These are phyloP conservation scores for Zoysia matrella DNA, from an alignment of 202 grass and related monocot genomes.

Conservation along the genomic window DNA sequence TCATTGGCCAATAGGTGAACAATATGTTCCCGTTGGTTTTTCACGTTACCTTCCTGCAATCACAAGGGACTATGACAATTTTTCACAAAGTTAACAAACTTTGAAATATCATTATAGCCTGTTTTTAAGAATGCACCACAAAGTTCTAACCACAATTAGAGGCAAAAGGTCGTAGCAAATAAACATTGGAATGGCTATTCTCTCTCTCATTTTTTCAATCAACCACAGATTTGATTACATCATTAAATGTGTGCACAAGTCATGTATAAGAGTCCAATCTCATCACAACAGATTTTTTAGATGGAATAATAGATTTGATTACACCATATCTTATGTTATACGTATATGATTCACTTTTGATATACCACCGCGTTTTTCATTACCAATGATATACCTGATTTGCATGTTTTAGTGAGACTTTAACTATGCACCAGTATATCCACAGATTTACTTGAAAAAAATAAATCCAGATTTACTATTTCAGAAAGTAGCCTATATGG, in stretches of 20 bases:
- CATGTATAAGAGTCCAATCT: not conserved
- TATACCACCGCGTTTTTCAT: not conserved
- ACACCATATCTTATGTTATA: not conserved
- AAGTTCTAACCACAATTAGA: constrained; percentile 2
- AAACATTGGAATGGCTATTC: not conserved
- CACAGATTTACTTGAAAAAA: not conserved
- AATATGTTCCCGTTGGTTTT: constrained; percentile 87
- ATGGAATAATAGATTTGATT: not conserved
- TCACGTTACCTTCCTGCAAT: constrained; percentile 83
- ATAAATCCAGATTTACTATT: not conserved
- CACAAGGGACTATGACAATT: not conserved
- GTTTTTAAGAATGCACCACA: constrained; percentile 12
- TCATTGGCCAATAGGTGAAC: constrained; percentile 94
- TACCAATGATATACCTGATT: not conserved
- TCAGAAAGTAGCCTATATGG: constrained; percentile 16
- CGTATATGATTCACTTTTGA: not conserved
- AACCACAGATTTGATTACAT: not conserved
- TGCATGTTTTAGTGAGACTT: not conserved
- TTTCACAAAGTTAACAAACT: constrained; percentile 32
- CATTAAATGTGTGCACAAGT: not conserved
- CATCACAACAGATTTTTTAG: not conserved
- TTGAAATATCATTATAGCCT: constrained; percentile 25
- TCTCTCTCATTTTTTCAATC: not conserved
- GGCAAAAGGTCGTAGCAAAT: not conserved
- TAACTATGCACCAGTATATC: not conserved